Evolutionary conservation across 1,284 basidiomycete species (phyloP).

Genomic region (Trichosporon sp.): DNA sequence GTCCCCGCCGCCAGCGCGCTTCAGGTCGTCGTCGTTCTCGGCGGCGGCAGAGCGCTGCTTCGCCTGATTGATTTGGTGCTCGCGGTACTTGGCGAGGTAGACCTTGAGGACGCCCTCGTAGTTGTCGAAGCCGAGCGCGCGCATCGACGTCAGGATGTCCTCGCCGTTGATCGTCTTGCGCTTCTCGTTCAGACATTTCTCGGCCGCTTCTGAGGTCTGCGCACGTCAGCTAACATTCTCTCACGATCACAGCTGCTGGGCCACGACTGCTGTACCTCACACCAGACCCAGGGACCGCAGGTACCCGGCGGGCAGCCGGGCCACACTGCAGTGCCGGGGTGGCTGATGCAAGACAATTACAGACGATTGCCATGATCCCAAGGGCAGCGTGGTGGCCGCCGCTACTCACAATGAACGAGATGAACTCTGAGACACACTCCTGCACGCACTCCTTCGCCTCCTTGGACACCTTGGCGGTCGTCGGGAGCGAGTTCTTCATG

Average conservation of each 20-base stretch:
- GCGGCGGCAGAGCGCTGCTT: constrained; percentile 9
- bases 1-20: constrained; percentile 21
- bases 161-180: constrained; percentile 88
- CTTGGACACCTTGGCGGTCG: constrained; percentile 92
- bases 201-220: constrained; percentile 59
- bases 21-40: constrained; percentile 24
- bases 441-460: constrained; percentile 96
- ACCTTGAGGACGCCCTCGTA: constrained; percentile 82
- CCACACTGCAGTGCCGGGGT: no score
- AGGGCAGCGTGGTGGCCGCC: not conserved
- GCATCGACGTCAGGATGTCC: constrained; percentile 88
- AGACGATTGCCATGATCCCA: not conserved
- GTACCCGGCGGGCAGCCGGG: not conserved
- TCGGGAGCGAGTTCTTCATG: constrained; percentile 84
- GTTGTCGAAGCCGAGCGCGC: constrained; percentile 85
- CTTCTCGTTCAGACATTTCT: constrained; percentile 95
- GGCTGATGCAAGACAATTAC: not conserved
- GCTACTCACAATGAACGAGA: constrained; percentile 71
- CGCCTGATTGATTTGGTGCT: constrained; percentile 45
- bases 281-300: no score
- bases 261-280: no score
- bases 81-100: constrained; percentile 84
- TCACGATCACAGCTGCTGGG: no score
- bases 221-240: constrained; percentile 3
- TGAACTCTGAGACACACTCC: constrained; percentile 94